Conservation (phyloP, 2,329 filamentous ascomycete genomes). For the Beauveria sp. region DNA sequence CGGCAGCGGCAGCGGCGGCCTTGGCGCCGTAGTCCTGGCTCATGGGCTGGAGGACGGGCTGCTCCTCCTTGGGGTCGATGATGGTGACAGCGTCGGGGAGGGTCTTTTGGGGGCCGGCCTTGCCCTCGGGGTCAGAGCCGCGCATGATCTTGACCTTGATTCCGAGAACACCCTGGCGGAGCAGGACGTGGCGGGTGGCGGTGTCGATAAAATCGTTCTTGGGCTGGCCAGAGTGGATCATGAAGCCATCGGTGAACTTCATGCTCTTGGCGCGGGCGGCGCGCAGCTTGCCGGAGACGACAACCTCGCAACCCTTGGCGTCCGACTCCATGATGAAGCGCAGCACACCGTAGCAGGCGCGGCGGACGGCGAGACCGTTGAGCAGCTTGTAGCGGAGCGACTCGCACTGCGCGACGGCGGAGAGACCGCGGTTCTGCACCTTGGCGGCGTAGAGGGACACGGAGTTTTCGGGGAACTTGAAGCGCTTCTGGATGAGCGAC, state of each 20-base stretch:
- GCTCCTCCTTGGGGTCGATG: constrained; percentile 99
- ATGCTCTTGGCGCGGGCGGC: constrained; percentile 99
- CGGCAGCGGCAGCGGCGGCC: constrained; percentile 58
- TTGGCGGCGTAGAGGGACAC: constrained; percentile 99
- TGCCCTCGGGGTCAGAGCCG: constrained; percentile 98
- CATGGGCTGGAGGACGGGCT: constrained; percentile 86
- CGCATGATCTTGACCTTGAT: constrained; percentile 99
- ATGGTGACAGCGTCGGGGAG: constrained; percentile 98
- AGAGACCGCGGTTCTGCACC: constrained; percentile 99
- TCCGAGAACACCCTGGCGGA: constrained; percentile 98
- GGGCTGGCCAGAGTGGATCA: constrained; percentile 99
- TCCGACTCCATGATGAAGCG: constrained; percentile 99
- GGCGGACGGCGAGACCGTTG: constrained; percentile 96
- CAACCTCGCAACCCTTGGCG: constrained; percentile 99
- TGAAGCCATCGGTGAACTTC: constrained; percentile 99
- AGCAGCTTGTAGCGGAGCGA: constrained; percentile 99
- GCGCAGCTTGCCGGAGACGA: constrained; percentile 97
- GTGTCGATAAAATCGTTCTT: constrained; percentile 99
- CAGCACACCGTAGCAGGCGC: constrained; percentile 99
- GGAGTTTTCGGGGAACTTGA: constrained; percentile 99
- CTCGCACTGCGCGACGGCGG: constrained; percentile 99
- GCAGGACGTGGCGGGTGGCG: constrained; percentile 97
- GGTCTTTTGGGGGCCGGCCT: constrained; percentile 93
- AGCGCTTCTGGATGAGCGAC: constrained; percentile 99
- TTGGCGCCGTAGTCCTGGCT: constrained; percentile 99